These are phyloP conservation scores for Phlebiopsis flavidoalba DNA, from an alignment of 768 basidiomycete genomes.

Conservation along the genomic window DNA sequence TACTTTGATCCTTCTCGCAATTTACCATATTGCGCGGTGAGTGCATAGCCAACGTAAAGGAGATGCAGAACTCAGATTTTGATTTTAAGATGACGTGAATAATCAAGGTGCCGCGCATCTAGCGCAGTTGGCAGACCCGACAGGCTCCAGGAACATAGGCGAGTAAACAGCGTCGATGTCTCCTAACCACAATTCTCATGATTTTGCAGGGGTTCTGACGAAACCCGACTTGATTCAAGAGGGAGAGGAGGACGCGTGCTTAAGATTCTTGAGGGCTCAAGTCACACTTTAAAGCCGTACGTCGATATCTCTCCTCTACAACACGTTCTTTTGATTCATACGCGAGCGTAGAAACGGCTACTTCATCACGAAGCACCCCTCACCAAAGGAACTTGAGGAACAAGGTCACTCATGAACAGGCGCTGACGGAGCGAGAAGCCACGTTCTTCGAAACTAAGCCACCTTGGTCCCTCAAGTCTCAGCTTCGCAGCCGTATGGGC, in stretches of 20 bases:
- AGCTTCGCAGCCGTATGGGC: slow-evolving; percentile 48
- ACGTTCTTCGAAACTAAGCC: slow-evolving; percentile 42
- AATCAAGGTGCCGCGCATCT: slow-evolving; percentile 71
- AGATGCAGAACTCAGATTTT: neutral
- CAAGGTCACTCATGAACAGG: slow-evolving; percentile 32
- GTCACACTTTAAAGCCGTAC: slow-evolving; percentile 21
- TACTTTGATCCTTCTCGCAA: slow-evolving; percentile 52
- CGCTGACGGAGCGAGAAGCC: slow-evolving; percentile 32
- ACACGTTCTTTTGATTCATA: no score
- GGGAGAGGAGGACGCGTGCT: slow-evolving; percentile 11
- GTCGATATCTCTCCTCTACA: neutral
- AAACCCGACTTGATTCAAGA: slow-evolving; percentile 11
- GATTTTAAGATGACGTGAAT: slow-evolving; percentile 59
- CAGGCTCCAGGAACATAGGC: slow-evolving; percentile 70
- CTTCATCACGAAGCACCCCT: slow-evolving; percentile 62
- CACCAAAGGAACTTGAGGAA: slow-evolving; percentile 48
- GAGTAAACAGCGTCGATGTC: neutral
- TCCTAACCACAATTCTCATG: neutral
- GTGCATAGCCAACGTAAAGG: slow-evolving; percentile 8
- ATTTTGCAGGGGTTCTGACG: slow-evolving; percentile 9
- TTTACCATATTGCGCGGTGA: slow-evolving; percentile 59
- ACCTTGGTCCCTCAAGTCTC: slow-evolving; percentile 45
- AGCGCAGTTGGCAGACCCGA: slow-evolving; percentile 50
- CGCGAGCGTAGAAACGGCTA: slow-evolving; percentile 35
- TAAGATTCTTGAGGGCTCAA: slow-evolving; percentile 43